phyloP scores from a whole-genome alignment of 768 basidiomycete genomes.

The Suillus subaureus region DNA sequence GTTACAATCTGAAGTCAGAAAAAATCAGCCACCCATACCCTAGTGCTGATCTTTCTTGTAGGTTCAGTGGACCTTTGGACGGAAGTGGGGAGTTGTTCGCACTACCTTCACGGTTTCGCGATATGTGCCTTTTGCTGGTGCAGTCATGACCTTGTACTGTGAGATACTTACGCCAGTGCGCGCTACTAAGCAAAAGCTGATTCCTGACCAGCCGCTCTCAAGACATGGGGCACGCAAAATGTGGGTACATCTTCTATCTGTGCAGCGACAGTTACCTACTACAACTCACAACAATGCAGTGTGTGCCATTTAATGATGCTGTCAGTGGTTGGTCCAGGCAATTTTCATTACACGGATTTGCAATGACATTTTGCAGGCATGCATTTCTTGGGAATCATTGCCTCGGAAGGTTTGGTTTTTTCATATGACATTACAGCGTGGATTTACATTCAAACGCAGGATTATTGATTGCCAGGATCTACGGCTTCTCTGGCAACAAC shows the following conservation, averaged over 20 bases:
- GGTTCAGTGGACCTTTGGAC: constrained; percentile 18
- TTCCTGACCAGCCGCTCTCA: background rate
- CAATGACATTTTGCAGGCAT: background rate
- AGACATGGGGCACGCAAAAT: constrained; percentile 1
- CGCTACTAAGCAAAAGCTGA: background rate
- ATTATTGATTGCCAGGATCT: constrained; percentile 1
- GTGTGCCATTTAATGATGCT: background rate
- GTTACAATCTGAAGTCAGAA: background rate
- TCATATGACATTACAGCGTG: background rate
- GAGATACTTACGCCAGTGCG: background rate
- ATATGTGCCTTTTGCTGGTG: constrained; percentile 11
- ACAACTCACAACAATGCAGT: background rate
- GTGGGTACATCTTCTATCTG: background rate
- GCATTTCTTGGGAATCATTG: background rate
- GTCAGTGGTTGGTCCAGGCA: background rate
- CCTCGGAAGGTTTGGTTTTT: background rate
- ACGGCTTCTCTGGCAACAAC: background rate
- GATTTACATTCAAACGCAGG: background rate
- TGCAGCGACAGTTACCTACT: background rate
- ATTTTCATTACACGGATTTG: background rate
- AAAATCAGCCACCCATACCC: background rate
- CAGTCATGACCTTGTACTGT: constrained; percentile 8
- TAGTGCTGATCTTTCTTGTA: constrained; percentile 3
- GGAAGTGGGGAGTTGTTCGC: constrained; percentile 11
- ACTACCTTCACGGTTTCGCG: constrained; percentile 7